Evolutionary conservation across 345 rosid species (phyloP).

Genomic region (Pugionium cornutum): DNA sequence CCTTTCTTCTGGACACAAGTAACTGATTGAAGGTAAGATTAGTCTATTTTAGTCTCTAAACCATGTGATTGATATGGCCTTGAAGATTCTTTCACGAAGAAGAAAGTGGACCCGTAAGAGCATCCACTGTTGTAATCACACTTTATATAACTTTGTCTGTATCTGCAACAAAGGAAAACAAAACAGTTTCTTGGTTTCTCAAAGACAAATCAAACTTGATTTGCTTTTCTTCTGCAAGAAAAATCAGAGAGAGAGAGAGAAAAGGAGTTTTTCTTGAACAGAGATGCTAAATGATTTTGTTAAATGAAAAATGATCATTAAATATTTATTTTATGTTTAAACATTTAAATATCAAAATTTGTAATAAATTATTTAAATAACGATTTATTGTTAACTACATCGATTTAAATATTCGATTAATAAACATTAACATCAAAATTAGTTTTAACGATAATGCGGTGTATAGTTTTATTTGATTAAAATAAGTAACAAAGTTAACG

Average conservation of each 20-base stretch:
- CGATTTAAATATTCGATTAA: too few relatives aligned
- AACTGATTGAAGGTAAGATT: slow-evolving; percentile 36
- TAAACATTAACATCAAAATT: too few relatives aligned
- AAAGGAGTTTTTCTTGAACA: slow-evolving; percentile 12
- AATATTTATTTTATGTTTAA: too few relatives aligned
- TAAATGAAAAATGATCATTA: not conserved
- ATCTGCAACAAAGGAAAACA: slow-evolving; percentile 1
- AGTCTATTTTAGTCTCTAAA: slow-evolving; percentile 35
- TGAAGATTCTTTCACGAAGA: slow-evolving; percentile 46
- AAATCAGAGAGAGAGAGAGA: not conserved
- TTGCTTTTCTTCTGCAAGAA: slow-evolving; percentile 26
- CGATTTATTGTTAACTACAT: too few relatives aligned
- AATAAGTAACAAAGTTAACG: too few relatives aligned
- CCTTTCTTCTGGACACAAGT: slow-evolving; percentile 30
- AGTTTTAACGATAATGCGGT: too few relatives aligned
- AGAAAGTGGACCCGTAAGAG: slow-evolving; percentile 45
- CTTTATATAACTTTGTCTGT: slow-evolving; percentile 16
- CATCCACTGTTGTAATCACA: slow-evolving; percentile 32
- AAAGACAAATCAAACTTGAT: slow-evolving; percentile 30
- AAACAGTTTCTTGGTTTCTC: slow-evolving; percentile 16
- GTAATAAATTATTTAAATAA: too few relatives aligned
- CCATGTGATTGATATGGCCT: slow-evolving; percentile 36
- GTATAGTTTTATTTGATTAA: too few relatives aligned
- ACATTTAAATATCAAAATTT: too few relatives aligned
- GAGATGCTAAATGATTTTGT: slow-evolving; percentile 14